Conservation (phyloP, 805 yeast species). For the Kazachstania bromeliacearum region DNA sequence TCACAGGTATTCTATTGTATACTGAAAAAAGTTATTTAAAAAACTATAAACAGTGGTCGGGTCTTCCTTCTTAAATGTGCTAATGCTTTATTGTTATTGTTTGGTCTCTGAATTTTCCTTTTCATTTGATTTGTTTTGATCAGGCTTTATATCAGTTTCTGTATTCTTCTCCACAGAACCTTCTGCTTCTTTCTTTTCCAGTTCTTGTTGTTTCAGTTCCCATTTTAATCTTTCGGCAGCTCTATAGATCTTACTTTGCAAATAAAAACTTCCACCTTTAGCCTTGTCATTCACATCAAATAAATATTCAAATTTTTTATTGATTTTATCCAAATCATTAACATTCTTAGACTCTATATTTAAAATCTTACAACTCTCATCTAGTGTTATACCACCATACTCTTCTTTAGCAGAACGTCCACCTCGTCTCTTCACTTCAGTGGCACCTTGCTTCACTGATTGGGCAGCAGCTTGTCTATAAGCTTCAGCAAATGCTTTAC, state of each 20-base stretch:
- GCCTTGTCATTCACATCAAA: slow-evolving; percentile 87
- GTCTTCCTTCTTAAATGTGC: no score
- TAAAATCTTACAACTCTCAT: slow-evolving; percentile 85
- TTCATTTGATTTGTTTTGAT: no score
- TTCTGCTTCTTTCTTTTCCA: slow-evolving; percentile 11
- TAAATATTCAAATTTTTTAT: slow-evolving; percentile 66
- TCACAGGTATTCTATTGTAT: no score
- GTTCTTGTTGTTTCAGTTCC: slow-evolving; percentile 40
- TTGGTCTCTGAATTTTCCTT: no score
- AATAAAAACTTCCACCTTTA: slow-evolving; percentile 89
- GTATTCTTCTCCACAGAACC: no score
- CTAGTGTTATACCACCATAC: slow-evolving; percentile 69
- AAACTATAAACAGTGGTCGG: no score
- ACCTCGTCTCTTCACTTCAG: slow-evolving; percentile 30
- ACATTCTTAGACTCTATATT: slow-evolving; percentile 57
- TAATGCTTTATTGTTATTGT: no score
- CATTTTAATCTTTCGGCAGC: slow-evolving; percentile 86
- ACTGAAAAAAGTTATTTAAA: no score
- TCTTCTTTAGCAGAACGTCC: slow-evolving; percentile 34
- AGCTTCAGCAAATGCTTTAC: slow-evolving; percentile 93
- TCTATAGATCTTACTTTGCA: slow-evolving; percentile 86
- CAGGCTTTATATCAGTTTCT: no score
- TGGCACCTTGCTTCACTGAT: slow-evolving; percentile 62
- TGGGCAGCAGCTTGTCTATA: slow-evolving; percentile 94
- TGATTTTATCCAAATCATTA: slow-evolving; percentile 46